A percentile compares a stretch with the other conserved stretches of the same genome.
phyloP scores from a whole-genome alignment of 2,329 filamentous ascomycete genomes.

The Capronia epimyces region DNA sequence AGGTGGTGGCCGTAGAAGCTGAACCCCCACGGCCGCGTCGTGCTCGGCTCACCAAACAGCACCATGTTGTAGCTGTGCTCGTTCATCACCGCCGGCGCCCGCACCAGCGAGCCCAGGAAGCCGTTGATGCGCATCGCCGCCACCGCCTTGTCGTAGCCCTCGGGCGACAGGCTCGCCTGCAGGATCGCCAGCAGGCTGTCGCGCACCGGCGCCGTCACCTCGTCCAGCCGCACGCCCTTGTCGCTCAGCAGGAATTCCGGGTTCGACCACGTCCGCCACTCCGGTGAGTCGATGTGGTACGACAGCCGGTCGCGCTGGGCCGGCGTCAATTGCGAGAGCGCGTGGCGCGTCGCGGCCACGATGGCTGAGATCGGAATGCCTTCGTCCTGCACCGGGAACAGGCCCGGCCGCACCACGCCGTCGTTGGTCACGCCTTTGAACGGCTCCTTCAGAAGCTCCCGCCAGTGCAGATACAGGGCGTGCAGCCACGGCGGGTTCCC shows the following conservation, averaged over 20 bases:
- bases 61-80: constrained; percentile 72
- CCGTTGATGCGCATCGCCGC: constrained; percentile 69
- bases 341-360: constrained; percentile 45
- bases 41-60: constrained; percentile 60
- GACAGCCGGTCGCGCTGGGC: constrained; percentile 47
- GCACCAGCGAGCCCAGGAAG: constrained; percentile 65
- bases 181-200: constrained; percentile 53
- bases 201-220: constrained; percentile 45
- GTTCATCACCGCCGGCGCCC: constrained; percentile 61
- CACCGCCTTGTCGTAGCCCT: constrained; percentile 66
- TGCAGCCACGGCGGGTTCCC: constrained; percentile 63
- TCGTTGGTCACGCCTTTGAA: constrained; percentile 66
- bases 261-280: constrained; percentile 68
- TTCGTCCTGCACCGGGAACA: constrained; percentile 60
- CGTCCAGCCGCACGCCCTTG: constrained; percentile 66
- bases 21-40: constrained; percentile 61
- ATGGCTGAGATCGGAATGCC: constrained; percentile 55
- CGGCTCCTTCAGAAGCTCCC: constrained; percentile 55
- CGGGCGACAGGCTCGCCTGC: constrained; percentile 55
- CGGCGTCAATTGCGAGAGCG: constrained; percentile 46
- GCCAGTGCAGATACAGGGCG: constrained; percentile 56
- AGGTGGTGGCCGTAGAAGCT: constrained; percentile 75
- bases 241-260: constrained; percentile 66
- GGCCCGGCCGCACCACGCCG: constrained; percentile 47
- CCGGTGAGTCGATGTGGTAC: constrained; percentile 62